Percentiles rank a stretch among this genome's conserved stretches.
phyloP scores from a whole-genome alignment of 2,329 filamentous ascomycete species.

The Alternaria alternata region DNA sequence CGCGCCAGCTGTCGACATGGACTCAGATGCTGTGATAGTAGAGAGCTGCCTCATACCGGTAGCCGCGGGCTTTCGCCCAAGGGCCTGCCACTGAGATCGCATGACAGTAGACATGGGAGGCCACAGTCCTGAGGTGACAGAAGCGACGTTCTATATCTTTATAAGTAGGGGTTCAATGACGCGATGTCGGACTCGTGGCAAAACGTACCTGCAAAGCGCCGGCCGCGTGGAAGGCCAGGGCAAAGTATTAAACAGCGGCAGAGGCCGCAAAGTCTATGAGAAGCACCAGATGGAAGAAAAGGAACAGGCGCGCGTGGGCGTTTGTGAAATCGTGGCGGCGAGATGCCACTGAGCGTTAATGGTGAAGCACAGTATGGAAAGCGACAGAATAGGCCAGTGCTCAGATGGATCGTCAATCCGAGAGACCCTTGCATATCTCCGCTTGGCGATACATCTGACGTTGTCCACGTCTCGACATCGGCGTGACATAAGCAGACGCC shows the following conservation, averaged over 20 bases:
- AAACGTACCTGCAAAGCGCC: slow-evolving; percentile 57
- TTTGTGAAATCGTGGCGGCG: slow-evolving; percentile 28
- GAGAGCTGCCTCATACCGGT: slow-evolving; percentile 33
- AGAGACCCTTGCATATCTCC: slow-evolving; percentile 13
- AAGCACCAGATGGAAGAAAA: slow-evolving; percentile 30
- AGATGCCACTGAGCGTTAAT: slow-evolving; percentile 18
- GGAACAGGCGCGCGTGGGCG: slow-evolving; percentile 29
- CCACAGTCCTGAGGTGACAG: slow-evolving; percentile 50
- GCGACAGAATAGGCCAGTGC: slow-evolving; percentile 32
- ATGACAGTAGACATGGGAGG: slow-evolving; percentile 51
- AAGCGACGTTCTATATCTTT: slow-evolving; percentile 54
- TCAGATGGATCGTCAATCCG: slow-evolving; percentile 21
- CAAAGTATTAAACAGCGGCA: slow-evolving; percentile 40
- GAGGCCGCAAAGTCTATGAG: slow-evolving; percentile 34
- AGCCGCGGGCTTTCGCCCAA: slow-evolving; percentile 33
- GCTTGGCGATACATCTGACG: slow-evolving; percentile 21
- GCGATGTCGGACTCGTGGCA: slow-evolving; percentile 39
- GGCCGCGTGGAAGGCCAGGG: slow-evolving; percentile 62
- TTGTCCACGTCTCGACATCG: neutral
- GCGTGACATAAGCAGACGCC: neutral
- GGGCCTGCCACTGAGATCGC: slow-evolving; percentile 45
- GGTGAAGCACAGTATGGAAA: slow-evolving; percentile 26
- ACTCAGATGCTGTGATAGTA: slow-evolving; percentile 17
- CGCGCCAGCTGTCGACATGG: slow-evolving; percentile 1
- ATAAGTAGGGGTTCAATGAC: slow-evolving; percentile 30